Percentiles rank a stretch among this genome's conserved stretches.
Evolutionary conservation across 495 filamentous ascomycete species (phyloP).

Genomic region (Cryomyces minteri): DNA sequence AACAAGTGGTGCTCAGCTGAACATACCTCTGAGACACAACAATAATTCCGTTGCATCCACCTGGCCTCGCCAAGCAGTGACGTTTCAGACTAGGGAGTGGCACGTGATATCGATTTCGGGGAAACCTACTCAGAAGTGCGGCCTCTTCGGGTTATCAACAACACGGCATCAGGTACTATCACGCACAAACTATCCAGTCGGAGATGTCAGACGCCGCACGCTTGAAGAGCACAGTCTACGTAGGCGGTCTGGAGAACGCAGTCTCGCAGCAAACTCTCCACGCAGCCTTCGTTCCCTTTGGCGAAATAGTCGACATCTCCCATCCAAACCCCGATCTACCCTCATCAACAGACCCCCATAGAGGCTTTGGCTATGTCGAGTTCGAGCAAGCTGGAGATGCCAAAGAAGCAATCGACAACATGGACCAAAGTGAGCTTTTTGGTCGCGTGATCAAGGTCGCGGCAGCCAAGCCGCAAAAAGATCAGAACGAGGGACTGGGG

Average conservation of each 20-base stretch:
- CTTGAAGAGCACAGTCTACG: slow-evolving; percentile 80
- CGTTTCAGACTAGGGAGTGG: too few relatives aligned
- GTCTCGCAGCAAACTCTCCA: slow-evolving; percentile 59
- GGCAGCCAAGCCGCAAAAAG: slow-evolving; percentile 81
- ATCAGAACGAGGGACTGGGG: slow-evolving; percentile 66
- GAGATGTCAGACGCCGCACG: slow-evolving; percentile 67
- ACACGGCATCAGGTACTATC: not conserved
- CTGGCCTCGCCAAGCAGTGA: too few relatives aligned
- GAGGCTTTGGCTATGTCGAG: slow-evolving; percentile 94
- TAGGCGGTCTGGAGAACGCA: slow-evolving; percentile 69
- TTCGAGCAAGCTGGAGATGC: slow-evolving; percentile 77
- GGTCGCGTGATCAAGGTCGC: slow-evolving; percentile 84
- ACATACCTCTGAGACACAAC: too few relatives aligned
- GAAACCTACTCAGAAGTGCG: not conserved
- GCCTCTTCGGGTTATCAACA: not conserved
- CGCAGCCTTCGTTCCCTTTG: slow-evolving; percentile 90
- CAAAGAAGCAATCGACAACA: slow-evolving; percentile 94
- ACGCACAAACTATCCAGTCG: not conserved
- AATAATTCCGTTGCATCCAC: too few relatives aligned
- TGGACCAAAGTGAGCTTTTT: slow-evolving; percentile 95
- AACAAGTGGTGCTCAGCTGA: too few relatives aligned
- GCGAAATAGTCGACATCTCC: slow-evolving; percentile 77
- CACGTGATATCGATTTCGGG: slow-evolving; percentile 2
- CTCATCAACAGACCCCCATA: slow-evolving; percentile 48
- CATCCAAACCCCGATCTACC: slow-evolving; percentile 70